A percentile compares a stretch with the other conserved stretches of the same genome.
Evolutionary conservation across 2,329 filamentous ascomycete species (phyloP).

Genomic region (Alternaria sp.): DNA sequence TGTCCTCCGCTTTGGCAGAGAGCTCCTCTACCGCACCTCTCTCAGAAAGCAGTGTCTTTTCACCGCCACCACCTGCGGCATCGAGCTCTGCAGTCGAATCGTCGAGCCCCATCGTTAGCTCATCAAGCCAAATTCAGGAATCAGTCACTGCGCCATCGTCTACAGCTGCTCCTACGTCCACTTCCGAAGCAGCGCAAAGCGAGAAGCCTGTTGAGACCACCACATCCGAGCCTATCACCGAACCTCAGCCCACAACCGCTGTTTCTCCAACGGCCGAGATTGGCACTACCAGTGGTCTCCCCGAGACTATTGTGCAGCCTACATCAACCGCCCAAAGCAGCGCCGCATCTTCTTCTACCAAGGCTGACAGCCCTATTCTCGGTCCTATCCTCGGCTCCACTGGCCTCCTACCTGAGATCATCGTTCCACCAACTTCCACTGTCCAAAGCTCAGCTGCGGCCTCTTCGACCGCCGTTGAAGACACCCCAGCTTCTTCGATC

Average conservation of each 20-base stretch:
- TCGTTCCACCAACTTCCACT: slow-evolving; percentile 7
- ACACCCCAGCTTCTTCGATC: neutral
- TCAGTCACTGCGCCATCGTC: neutral
- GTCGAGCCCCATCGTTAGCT: neutral
- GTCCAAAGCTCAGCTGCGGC: neutral
- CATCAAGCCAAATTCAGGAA: neutral
- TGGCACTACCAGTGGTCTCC: slow-evolving; percentile 11
- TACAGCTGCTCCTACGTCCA: slow-evolving; percentile 2
- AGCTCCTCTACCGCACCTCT: neutral
- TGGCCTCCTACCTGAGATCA: slow-evolving; percentile 11
- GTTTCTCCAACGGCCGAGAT: neutral
- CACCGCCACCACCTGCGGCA: slow-evolving; percentile 3
- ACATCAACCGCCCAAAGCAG: slow-evolving; percentile 2
- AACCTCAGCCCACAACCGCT: slow-evolving; percentile 2
- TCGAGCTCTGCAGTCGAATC: neutral
- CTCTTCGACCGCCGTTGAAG: neutral
- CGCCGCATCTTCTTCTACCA: neutral
- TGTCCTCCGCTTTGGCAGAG: slow-evolving; percentile 14
- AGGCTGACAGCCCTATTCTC: neutral
- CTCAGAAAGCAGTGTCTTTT: neutral
- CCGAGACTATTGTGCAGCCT: slow-evolving; percentile 7
- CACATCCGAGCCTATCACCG: slow-evolving; percentile 2
- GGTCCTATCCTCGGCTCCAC: slow-evolving; percentile 6
- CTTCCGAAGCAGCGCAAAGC: slow-evolving; percentile 3
- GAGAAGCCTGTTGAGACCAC: slow-evolving; percentile 3